Evolutionary conservation across 176 grass and related monocot species (phyloP).

Genomic region (Poa annua): DNA sequence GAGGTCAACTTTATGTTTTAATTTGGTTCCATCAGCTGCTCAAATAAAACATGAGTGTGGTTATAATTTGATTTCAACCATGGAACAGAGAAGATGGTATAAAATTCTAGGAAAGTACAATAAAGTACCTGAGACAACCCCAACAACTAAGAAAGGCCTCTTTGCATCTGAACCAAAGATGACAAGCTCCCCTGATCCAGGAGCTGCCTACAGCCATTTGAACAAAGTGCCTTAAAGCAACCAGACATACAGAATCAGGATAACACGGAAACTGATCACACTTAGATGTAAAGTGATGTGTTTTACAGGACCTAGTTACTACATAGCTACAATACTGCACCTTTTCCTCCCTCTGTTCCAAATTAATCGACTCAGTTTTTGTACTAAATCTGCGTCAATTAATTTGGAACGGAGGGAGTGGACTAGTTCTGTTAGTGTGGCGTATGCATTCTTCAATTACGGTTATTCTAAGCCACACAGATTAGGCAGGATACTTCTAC

Average conservation of each 20-base stretch:
- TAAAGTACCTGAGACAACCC: constrained; percentile 58
- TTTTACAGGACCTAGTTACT: background rate
- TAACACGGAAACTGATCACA: too few species aligned
- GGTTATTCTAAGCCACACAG: background rate
- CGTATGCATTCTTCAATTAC: background rate
- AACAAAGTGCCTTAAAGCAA: constrained; percentile 17
- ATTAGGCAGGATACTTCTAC: background rate
- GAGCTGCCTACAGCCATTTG: constrained; percentile 49
- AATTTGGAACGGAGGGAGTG: background rate
- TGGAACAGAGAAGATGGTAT: background rate
- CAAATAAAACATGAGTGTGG: background rate
- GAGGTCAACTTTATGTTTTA: constrained; percentile 58
- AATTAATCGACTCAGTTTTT: too few species aligned
- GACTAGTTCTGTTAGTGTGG: background rate
- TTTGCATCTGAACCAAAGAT: constrained; percentile 46
- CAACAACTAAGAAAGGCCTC: constrained; percentile 63
- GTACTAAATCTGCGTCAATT: too few species aligned
- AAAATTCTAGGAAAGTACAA: background rate
- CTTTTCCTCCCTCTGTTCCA: background rate
- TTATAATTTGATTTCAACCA: background rate
- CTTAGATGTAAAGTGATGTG: background rate
- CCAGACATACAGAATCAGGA: too few species aligned
- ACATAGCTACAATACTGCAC: background rate
- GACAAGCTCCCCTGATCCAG: constrained; percentile 64
- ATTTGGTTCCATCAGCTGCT: constrained; percentile 54